phyloP scores from a whole-genome alignment of 1,284 basidiomycete genomes.

The Ustilago esculenta region DNA sequence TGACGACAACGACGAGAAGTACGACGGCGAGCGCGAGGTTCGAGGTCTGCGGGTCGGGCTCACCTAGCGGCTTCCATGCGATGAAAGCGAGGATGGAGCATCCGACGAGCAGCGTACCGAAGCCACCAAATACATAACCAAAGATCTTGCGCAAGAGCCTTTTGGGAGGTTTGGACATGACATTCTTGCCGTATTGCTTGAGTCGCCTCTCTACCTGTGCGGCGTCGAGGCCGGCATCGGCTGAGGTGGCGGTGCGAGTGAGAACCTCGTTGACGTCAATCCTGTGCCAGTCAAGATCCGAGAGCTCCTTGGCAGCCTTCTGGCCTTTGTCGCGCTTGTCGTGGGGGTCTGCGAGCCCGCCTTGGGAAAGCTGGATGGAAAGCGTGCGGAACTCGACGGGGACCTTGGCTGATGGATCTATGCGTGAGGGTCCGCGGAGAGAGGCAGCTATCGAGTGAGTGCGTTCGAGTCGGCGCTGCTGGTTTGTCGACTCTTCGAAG shows the following conservation, averaged over 20 bases:
- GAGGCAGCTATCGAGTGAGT: slow-evolving; percentile 30
- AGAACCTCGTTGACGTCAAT: slow-evolving; percentile 71
- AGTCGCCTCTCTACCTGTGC: slow-evolving; percentile 71
- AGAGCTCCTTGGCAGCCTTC: slow-evolving; percentile 23
- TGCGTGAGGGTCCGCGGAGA: slow-evolving; percentile 17
- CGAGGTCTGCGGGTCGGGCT: slow-evolving; percentile 70
- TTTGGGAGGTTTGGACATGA: slow-evolving; percentile 70
- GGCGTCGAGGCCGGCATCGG: slow-evolving; percentile 69
- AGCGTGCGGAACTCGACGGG: slow-evolving; percentile 59
- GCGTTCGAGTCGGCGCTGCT: slow-evolving; percentile 22
- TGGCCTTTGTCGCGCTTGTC: slow-evolving; percentile 25
- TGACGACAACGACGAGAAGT: slow-evolving; percentile 68
- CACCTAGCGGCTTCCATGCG: slow-evolving; percentile 72
- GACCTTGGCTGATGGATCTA: slow-evolving; percentile 36
- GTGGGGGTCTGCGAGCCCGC: slow-evolving; percentile 29
- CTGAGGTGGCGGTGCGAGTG: slow-evolving; percentile 70
- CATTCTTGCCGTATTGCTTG: slow-evolving; percentile 70
- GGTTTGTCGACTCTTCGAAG: slow-evolving; percentile 15
- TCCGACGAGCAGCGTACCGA: slow-evolving; percentile 73
- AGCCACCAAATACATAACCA: slow-evolving; percentile 72
- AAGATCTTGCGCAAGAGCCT: slow-evolving; percentile 70
- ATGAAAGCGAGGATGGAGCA: slow-evolving; percentile 71
- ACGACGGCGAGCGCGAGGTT: slow-evolving; percentile 69
- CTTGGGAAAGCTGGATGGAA: slow-evolving; percentile 51
- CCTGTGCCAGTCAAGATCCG: slow-evolving; percentile 72